Evolutionary conservation across 2,329 filamentous ascomycete species (phyloP), one percentile per base, ranked within the genome.

Genomic region (Dothiorella sarmentorum): DNA sequence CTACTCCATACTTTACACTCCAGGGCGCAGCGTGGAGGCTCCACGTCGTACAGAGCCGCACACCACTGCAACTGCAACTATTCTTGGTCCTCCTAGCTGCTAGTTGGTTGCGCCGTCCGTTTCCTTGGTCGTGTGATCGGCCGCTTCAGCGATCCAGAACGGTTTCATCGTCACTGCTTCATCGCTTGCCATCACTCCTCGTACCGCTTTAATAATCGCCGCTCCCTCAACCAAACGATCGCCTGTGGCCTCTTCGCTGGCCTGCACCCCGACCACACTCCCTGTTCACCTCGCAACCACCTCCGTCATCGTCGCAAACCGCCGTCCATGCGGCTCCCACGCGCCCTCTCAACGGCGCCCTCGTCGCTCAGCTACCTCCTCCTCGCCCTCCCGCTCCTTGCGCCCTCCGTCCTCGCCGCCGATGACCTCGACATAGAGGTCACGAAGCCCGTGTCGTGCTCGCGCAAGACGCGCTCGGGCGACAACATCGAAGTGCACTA

Each of bases 401-500:
- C 84, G 63, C 80, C 83, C 51, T 71, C 75, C 60, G 75, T 75
- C 26, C 45, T 68, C 38, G 68, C 67, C 38, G 66, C 66, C 56
- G 47, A 51, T 13, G 57, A 27, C 56, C 67, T 73, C 10, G 83
- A 89, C 75, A 89, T 96, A 71, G 85, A 96, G 64, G 85, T 90
- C 65, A 89, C 86, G 53, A 80, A 85, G 60, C 78, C 83, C 24
- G 88, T 89, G 63, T 84, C 90, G 65, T 97, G 92, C 80, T 84
- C 85, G 52, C 87, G 91, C 74, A 92, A 90, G 78, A 89, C 76
- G 18, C 66, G 71, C 59, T 65, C 68, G 40, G 91, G 91, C 65
- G 92, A 97, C 77, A 85, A 80, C 63, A 85, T 97, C 70, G 80
- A 86, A 58, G 91, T 97, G 68, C 91, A 97, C 79, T 97, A 97